Evolutionary conservation across 176 grass and related monocot species (phyloP).

Genomic region (Dendrocalamus sinicus): DNA sequence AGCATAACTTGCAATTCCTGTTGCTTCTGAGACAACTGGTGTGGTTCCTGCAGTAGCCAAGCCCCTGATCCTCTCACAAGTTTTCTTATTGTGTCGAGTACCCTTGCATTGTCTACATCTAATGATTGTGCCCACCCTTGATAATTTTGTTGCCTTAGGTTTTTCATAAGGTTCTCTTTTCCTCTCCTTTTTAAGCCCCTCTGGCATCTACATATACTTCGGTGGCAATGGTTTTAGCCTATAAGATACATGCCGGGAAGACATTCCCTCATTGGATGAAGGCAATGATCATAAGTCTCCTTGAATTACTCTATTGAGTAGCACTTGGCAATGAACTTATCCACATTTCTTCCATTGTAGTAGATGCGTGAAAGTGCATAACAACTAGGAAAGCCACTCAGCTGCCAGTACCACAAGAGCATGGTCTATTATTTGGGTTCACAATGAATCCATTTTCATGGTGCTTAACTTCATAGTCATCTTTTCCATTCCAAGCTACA

Average conservation of each 20-base stretch:
- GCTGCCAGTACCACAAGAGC: not conserved
- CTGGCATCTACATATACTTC: not conserved
- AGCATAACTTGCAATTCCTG: too few relatives aligned
- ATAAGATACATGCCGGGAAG: rapidly evolving
- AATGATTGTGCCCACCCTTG: not conserved
- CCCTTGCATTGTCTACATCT: not conserved
- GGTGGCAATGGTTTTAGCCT: not conserved
- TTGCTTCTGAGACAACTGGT: too few relatives aligned
- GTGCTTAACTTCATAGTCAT: not conserved
- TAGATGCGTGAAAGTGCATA: not conserved
- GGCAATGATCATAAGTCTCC: not conserved
- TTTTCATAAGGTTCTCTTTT: not conserved
- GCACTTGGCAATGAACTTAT: not conserved
- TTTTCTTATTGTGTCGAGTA: not conserved
- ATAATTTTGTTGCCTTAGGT: not conserved
- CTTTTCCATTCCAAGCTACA: not conserved
- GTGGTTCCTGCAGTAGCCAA: too few relatives aligned
- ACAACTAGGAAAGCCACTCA: not conserved
- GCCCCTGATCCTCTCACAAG: not conserved
- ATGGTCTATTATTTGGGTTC: not conserved
- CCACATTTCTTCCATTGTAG: not conserved
- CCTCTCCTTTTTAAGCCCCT: not conserved
- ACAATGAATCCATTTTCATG: not conserved
- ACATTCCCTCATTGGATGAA: not conserved
- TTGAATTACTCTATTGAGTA: not conserved